A percentile compares a stretch with the other conserved stretches of the same genome.
Conservation (phyloP, 179 eudicot species). For the Patellifolia procumbens region DNA sequence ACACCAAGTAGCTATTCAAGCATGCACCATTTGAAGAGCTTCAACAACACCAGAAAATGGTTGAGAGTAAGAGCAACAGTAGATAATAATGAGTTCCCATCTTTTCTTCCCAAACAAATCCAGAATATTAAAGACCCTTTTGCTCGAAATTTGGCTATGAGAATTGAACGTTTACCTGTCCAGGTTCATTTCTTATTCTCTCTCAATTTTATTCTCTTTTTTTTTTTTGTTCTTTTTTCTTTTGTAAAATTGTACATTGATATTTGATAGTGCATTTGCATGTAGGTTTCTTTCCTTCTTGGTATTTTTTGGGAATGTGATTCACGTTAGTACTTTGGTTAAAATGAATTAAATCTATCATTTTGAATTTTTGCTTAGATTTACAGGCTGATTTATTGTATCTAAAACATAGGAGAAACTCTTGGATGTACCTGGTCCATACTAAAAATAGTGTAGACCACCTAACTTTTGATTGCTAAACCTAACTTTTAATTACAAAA, state of each 20-base stretch:
- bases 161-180: slow-evolving; percentile 66
- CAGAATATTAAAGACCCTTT: slow-evolving; percentile 68
- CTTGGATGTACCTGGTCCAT: too few species aligned
- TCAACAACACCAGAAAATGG: slow-evolving; percentile 7
- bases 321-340: background rate
- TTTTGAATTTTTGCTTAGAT: background rate
- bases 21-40: background rate
- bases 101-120: slow-evolving; percentile 63
- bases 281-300: background rate
- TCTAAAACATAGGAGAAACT: too few species aligned
- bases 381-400: background rate
- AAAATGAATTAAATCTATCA: background rate
- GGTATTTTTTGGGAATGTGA: too few species aligned
- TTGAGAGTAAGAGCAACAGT: slow-evolving; percentile 30
- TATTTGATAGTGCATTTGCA: background rate
- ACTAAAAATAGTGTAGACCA: too few species aligned
- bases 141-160: slow-evolving; percentile 57
- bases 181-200: slow-evolving; percentile 30
- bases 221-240: background rate
- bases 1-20: slow-evolving; percentile 15
- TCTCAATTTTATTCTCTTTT: too few species aligned
- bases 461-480: too few species aligned
- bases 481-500: too few species aligned
- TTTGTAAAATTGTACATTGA: background rate
- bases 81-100: slow-evolving; percentile 51